Percentiles rank a stretch among this genome's conserved stretches.
phyloP scores from a whole-genome alignment of 2,329 filamentous ascomycete species.

The Fusarium torreyae region DNA sequence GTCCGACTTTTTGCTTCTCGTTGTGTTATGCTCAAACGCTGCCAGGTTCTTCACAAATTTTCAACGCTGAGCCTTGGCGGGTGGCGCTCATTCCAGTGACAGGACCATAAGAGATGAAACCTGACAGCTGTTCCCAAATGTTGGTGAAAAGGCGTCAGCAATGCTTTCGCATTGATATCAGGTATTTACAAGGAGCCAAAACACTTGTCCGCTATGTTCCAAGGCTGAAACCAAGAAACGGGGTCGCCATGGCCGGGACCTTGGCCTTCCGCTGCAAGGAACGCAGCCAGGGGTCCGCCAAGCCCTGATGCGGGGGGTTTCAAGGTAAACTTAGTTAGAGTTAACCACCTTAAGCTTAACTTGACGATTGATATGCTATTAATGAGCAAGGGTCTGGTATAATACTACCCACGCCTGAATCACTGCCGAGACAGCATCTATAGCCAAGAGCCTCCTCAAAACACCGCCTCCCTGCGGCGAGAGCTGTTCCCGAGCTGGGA shows the following conservation, averaged over 20 bases:
- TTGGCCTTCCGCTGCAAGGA: constrained; percentile 32
- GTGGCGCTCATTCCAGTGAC: constrained; percentile 12
- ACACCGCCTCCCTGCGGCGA: constrained; percentile 25
- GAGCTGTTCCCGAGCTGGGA: constrained; percentile 12
- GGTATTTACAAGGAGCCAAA: neutral
- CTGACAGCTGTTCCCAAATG: constrained; percentile 30
- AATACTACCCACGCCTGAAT: constrained; percentile 7
- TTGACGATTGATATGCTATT: neutral
- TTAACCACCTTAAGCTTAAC: constrained; percentile 35
- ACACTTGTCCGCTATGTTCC: neutral
- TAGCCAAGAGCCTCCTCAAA: constrained; percentile 30
- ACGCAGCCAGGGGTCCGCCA: constrained; percentile 25
- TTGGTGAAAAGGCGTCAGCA: constrained; percentile 20
- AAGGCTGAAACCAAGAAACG: constrained; percentile 36
- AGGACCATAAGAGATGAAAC: constrained; percentile 28
- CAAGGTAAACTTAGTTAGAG: constrained; percentile 21
- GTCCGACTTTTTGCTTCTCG: too few species aligned
- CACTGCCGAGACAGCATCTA: constrained; percentile 21
- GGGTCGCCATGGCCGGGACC: constrained; percentile 27
- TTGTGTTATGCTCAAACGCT: too few species aligned
- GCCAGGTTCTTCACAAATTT: too few species aligned
- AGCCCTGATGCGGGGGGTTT: constrained; percentile 13
- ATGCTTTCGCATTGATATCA: constrained; percentile 11
- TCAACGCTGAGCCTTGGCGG: constrained; percentile 10
- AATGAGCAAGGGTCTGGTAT: constrained; percentile 3